A percentile compares a stretch with the other conserved stretches of the same genome.
Evolutionary conservation across 2,329 filamentous ascomycete genomes (phyloP).

Genomic region (Parascedosporium putredinis): DNA sequence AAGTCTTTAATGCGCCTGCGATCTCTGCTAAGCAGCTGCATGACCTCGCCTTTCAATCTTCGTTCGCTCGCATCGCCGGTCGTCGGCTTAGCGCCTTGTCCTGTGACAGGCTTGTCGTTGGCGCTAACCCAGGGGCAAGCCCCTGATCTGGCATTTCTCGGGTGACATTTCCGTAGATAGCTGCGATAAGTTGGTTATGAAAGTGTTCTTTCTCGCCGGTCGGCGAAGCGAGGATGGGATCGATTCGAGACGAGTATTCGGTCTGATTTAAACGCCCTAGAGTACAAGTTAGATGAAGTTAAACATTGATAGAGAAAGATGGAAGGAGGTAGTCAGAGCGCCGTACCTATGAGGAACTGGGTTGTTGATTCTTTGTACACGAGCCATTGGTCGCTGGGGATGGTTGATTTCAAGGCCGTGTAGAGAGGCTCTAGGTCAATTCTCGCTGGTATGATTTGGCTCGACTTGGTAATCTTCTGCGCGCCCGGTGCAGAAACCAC

Average conservation of each 20-base stretch:
- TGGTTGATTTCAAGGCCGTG: conserved; percentile 47
- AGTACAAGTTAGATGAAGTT: not conserved
- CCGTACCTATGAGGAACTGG: conserved; percentile 51
- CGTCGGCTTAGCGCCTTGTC: conserved; percentile 48
- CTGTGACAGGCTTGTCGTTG: conserved; percentile 53
- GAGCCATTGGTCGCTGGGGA: conserved; percentile 52
- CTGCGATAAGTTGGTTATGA: conserved; percentile 58
- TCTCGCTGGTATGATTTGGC: conserved; percentile 52
- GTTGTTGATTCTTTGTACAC: conserved; percentile 53
- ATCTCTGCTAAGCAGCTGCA: conserved; percentile 58
- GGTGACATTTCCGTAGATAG: conserved; percentile 59
- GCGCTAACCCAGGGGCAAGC: conserved; percentile 61
- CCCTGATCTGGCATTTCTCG: conserved; percentile 58
- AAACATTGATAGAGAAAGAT: not conserved
- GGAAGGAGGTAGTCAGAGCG: not conserved
- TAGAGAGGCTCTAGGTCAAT: conserved; percentile 60
- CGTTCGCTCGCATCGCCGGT: conserved; percentile 57
- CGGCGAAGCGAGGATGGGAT: conserved; percentile 46
- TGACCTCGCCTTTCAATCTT: conserved; percentile 57
- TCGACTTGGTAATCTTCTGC: conserved; percentile 46
- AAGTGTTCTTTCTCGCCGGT: conserved; percentile 51
- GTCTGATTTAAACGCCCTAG: conserved; percentile 52
- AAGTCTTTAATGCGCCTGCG: conserved; percentile 58
- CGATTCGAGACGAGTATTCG: conserved; percentile 49
- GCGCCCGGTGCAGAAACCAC: conserved; percentile 38